Evolutionary conservation across 441 rosid genomes (phyloP).

Genomic region (Gossypium laxum): DNA sequence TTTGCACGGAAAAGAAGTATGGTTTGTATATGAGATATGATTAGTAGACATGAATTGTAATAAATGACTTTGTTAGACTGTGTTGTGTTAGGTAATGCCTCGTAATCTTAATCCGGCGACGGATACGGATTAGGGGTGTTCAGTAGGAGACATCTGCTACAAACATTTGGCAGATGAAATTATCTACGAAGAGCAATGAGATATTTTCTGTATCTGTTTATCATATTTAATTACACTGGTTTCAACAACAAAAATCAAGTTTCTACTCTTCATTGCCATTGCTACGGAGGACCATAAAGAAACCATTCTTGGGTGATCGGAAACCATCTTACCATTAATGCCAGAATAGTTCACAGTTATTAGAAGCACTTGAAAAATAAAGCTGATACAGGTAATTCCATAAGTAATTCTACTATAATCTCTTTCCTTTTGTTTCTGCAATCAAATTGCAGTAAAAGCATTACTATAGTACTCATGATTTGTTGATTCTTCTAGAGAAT

Average conservation of each 20-base stretch:
- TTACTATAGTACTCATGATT: not conserved
- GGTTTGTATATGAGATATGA: too few species aligned
- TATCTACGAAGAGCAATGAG: not conserved
- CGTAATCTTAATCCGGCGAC: too few species aligned
- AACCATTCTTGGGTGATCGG: not conserved
- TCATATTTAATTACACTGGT: not conserved
- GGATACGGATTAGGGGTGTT: too few species aligned
- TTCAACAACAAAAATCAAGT: not conserved
- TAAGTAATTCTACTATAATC: not conserved
- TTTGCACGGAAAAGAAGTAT: too few species aligned
- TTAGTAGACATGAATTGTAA: too few species aligned
- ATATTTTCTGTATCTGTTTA: not conserved
- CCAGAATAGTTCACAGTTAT: not conserved
- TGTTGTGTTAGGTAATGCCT: too few species aligned
- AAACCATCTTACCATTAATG: not conserved
- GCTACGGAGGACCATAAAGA: not conserved
- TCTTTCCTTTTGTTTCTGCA: not conserved
- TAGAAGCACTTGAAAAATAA: not conserved
- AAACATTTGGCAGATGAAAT: not conserved
- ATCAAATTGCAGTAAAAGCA: not conserved
- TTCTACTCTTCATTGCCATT: not conserved
- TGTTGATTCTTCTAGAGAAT: conserved; percentile 24
- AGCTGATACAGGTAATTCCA: not conserved
- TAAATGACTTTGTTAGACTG: too few species aligned
- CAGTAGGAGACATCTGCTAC: not conserved